Evolutionary conservation across 2,329 filamentous ascomycete genomes (phyloP).

Genomic region (Fusarium irregulare): DNA sequence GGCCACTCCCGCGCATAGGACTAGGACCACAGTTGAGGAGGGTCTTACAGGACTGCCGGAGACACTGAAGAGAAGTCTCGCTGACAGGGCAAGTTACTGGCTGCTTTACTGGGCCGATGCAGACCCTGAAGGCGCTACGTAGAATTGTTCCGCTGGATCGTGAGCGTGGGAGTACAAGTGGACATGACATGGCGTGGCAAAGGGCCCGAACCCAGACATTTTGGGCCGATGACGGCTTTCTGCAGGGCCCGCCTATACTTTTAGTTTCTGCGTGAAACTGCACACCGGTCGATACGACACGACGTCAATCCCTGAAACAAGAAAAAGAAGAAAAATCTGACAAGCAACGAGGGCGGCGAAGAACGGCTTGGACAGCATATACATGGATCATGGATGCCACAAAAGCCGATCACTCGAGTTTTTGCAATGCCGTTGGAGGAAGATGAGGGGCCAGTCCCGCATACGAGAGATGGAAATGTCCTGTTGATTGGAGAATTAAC

Average conservation of each 20-base stretch:
- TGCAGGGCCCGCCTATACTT: constrained; percentile 6
- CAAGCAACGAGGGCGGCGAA: constrained; percentile 12
- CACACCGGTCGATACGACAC: constrained; percentile 21
- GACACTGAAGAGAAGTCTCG: background rate
- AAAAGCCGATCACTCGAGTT: constrained; percentile 31
- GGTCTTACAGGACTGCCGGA: constrained; percentile 24
- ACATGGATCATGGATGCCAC: constrained; percentile 26
- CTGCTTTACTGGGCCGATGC: constrained; percentile 17
- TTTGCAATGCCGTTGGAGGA: constrained; percentile 29
- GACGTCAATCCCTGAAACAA: constrained; percentile 19
- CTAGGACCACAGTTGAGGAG: constrained; percentile 17
- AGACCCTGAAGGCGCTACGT: constrained; percentile 30
- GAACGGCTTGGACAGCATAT: constrained; percentile 23
- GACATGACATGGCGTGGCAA: constrained; percentile 1
- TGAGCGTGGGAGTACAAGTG: constrained; percentile 2
- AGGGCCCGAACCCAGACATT: constrained; percentile 15
- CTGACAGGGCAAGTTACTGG: background rate
- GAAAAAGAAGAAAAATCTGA: constrained; percentile 22
- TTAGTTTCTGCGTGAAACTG: background rate
- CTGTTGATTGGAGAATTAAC: constrained; percentile 31
- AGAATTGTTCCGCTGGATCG: constrained; percentile 21
- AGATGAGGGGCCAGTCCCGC: constrained; percentile 27
- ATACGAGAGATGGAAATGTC: constrained; percentile 5
- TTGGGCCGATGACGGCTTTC: constrained; percentile 40
- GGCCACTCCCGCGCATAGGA: constrained; percentile 18